Evolutionary conservation across 257 asterid genomes (phyloP).

Genomic region (Lycium ferocissimum): DNA sequence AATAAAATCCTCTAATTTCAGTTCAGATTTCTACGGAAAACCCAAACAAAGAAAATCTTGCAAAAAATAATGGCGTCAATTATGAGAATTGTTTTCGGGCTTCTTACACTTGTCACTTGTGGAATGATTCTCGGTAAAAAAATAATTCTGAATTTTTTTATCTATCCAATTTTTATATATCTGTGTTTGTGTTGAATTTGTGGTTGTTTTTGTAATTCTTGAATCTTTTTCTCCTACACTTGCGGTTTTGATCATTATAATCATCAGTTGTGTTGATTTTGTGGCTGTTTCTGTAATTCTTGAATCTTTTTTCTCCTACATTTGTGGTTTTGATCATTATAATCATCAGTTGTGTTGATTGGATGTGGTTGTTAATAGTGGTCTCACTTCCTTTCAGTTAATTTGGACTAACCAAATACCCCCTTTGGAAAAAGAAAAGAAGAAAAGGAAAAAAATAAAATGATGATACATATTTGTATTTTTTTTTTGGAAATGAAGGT

Average conservation of each 20-base stretch:
- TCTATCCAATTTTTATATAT: not conserved
- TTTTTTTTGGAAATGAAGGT: conserved; percentile 6
- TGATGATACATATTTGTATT: not conserved
- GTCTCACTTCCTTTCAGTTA: not conserved
- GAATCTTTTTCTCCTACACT: not conserved
- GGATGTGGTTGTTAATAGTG: too few species aligned
- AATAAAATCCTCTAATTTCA: conserved; percentile 7
- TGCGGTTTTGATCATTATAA: not conserved
- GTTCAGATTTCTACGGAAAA: conserved; percentile 16
- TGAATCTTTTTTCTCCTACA: not conserved
- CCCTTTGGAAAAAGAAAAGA: not conserved
- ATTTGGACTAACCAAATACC: not conserved
- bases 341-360: not conserved
- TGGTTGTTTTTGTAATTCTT: not conserved
- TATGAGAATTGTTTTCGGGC: conserved; percentile 62
- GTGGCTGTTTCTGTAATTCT: not conserved
- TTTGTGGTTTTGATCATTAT: not conserved
- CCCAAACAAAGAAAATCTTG: not conserved
- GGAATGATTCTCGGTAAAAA: conserved; percentile 79
- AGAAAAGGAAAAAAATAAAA: not conserved
- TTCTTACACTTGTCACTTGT: conserved; percentile 68
- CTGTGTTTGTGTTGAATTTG: not conserved
- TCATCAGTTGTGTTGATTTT: not conserved
- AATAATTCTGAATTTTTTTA: conserved; percentile 16
- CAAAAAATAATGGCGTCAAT: conserved; percentile 38